These are phyloP conservation scores for Raddia guianensis DNA, from an alignment of 176 grass and related monocot genomes.

Conservation along the genomic window DNA sequence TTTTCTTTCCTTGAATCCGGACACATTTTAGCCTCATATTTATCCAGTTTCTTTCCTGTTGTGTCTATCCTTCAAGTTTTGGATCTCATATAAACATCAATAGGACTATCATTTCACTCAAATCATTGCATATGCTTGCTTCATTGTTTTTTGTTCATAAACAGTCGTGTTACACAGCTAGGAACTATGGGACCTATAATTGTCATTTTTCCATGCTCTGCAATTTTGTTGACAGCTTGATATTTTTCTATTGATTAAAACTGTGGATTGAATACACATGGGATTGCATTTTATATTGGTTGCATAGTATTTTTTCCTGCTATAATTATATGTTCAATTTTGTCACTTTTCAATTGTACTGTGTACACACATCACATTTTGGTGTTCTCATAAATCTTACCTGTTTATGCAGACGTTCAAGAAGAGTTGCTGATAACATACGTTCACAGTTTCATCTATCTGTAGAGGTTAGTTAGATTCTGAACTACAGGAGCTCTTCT, in stretches of 20 bases:
- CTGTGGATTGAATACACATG: background rate
- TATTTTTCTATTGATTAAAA: background rate
- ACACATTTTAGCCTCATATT: background rate
- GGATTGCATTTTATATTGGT: background rate
- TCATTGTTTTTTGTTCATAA: background rate
- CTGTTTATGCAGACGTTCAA: conserved; percentile 59
- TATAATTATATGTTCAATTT: conserved; percentile 10
- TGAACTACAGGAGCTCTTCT: background rate
- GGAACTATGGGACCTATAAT: background rate
- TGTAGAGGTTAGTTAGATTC: conserved; percentile 66
- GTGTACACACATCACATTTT: background rate
- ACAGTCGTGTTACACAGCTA: background rate
- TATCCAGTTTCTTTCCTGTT: background rate
- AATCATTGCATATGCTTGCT: background rate
- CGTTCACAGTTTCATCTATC: conserved; percentile 50
- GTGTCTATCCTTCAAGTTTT: conserved; percentile 28
- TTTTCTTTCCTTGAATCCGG: background rate
- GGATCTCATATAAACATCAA: background rate
- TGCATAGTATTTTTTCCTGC: background rate
- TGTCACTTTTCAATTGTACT: conserved; percentile 17
- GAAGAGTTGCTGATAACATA: conserved; percentile 70
- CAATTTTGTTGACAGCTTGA: background rate
- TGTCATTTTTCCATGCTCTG: background rate
- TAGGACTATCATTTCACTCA: background rate
- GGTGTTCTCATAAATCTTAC: conserved; percentile 21